Base-by-base conservation (phyloP, 2,329 filamentous ascomycete species). In the Alternaria triticina region DNA sequence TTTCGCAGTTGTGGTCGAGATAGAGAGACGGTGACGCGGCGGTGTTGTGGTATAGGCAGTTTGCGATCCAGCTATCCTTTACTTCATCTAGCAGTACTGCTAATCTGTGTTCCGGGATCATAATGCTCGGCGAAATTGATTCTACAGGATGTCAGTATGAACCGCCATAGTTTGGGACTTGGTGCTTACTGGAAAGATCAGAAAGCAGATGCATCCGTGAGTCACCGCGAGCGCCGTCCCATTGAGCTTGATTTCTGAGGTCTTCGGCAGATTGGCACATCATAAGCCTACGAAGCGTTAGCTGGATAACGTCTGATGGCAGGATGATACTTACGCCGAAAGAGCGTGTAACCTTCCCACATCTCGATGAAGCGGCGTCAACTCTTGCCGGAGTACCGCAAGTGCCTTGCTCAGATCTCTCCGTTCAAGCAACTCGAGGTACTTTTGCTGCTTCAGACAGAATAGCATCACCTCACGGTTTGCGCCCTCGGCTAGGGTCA, bases 51-150 rank as follows among this genome's bases (percentile, higher is more conserved):
- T 94, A 98, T 43, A 94, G 82, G 77, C 96, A 99, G 28, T 87
- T 88, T 55, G 90, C 87, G 62, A 97, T 92, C 81, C 97, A 95
- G 66, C 86, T 88, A 65, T 90, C 86, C 77, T 97, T 97, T 40
- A 97, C 89, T 69, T 96, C 90, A 61, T 94, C 86, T 56, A 99
- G 83, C 15, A 99, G 84, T 33, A 89, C 86, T 2, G 93, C 93
- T 47, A 99, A 84, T 7, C 96, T 90, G 78, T 96, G 92, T 75
- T 97, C 93, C 2, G 96, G 96, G 58, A 99, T 91, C 94, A 99
- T 98, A 47, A 97, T 92, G 5, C 94, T 96, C 0, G 96, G 95
- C 2, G 96, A 97, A 78, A 99, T 97, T 60, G 89, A 97, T 83
- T 87, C 92, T 95, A 70, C 17, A 63, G 17, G 8, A 17, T 8